These are phyloP conservation scores for Amanita exitialis DNA, from an alignment of 768 basidiomycete species.

Conservation along the genomic window DNA sequence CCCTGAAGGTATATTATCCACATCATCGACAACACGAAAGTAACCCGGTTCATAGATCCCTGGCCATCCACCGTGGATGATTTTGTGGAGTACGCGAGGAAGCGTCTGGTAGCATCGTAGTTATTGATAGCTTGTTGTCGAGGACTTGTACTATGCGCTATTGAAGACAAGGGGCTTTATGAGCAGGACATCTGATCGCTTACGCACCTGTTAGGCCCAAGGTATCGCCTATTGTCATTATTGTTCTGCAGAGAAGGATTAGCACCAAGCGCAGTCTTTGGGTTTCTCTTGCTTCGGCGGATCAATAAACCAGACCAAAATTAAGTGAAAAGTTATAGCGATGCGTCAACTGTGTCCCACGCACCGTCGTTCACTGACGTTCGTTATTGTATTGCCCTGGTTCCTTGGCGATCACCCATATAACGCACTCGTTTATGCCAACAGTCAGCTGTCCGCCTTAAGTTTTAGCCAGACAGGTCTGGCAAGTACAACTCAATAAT, in stretches of 20 bases:
- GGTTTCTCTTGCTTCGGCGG: no score
- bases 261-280: no score
- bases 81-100: constrained; percentile 39
- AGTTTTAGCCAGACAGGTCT: background rate
- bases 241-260: no score
- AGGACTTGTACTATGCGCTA: background rate
- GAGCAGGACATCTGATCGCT: no score
- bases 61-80: constrained; percentile 67
- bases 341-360: no score
- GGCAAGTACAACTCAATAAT: background rate
- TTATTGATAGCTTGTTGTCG: background rate
- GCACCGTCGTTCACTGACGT: background rate
- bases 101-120: background rate
- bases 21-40: background rate
- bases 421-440: background rate
- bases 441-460: background rate
- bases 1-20: constrained; percentile 48
- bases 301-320: no score
- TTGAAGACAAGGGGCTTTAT: background rate
- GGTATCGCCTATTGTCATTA: no score
- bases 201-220: no score
- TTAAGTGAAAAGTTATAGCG: no score
- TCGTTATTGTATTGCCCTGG: background rate
- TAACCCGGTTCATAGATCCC: constrained; percentile 12
- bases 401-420: background rate